Evolutionary conservation across 768 basidiomycete species (phyloP).

Genomic region (Lactifluus rugatus): DNA sequence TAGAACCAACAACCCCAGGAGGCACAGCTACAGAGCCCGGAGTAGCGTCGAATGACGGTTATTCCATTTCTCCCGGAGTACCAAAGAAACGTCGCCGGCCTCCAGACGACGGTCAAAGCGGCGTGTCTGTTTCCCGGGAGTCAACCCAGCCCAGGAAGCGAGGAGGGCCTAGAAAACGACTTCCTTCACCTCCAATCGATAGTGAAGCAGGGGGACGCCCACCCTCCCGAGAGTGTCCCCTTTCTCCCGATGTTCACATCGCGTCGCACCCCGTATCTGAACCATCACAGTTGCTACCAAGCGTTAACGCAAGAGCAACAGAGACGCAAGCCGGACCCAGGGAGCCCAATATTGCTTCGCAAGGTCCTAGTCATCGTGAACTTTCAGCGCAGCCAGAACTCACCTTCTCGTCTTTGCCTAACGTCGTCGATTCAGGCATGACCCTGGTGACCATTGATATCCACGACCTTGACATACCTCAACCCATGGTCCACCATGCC

Average conservation of each 20-base stretch:
- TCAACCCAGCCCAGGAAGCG: conserved; percentile 11
- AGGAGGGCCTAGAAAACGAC: conserved; percentile 17
- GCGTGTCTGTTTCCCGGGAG: neutral
- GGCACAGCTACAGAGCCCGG: neutral
- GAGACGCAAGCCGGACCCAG: neutral
- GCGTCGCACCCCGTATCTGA: neutral
- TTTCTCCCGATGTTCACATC: neutral
- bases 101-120: conserved; percentile 21
- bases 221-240: neutral
- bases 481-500: neutral
- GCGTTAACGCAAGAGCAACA: neutral
- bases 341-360: neutral
- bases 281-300: neutral
- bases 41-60: neutral
- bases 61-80: conserved; percentile 6
- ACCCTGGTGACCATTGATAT: neutral
- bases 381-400: neutral
- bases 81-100: conserved; percentile 32
- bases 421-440: neutral
- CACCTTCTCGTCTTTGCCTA: neutral
- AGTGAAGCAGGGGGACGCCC: neutral
- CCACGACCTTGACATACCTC: neutral
- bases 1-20: neutral
- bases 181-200: neutral
- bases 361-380: neutral